These are phyloP conservation scores for Coniella vitis DNA, from an alignment of 2,329 filamentous ascomycete species.

Conservation along the genomic window DNA sequence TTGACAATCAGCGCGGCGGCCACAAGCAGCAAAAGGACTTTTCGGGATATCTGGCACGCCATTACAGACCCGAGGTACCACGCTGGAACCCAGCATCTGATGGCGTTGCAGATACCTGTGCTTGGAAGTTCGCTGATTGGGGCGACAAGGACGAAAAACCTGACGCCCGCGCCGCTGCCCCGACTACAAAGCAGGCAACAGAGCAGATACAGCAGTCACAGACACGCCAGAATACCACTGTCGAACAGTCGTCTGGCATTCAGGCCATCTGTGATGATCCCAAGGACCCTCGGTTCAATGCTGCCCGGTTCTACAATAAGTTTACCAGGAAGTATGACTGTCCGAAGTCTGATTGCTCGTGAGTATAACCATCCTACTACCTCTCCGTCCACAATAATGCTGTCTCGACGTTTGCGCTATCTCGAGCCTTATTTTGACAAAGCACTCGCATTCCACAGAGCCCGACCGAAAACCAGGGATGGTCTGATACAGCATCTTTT, in stretches of 20 bases:
- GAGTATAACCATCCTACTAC: slow-evolving; percentile 21
- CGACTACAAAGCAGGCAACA: slow-evolving; percentile 17
- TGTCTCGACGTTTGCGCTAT: not conserved
- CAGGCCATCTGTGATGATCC: slow-evolving; percentile 34
- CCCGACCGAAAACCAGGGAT: slow-evolving; percentile 13
- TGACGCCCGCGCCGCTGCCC: slow-evolving; percentile 21
- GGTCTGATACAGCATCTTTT: slow-evolving; percentile 37
- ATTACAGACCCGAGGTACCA: not conserved
- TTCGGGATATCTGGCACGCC: slow-evolving; percentile 1
- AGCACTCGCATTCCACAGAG: no score
- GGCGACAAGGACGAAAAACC: slow-evolving; percentile 13
- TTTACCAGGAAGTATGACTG: slow-evolving; percentile 43
- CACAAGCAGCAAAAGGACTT: slow-evolving; percentile 5
- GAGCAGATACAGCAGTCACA: slow-evolving; percentile 15
- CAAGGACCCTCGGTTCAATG: slow-evolving; percentile 37
- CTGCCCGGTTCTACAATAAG: slow-evolving; percentile 37
- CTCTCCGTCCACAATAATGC: no score
- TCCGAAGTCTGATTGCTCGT: slow-evolving; percentile 45
- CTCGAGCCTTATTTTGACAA: no score
- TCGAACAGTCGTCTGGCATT: not conserved
- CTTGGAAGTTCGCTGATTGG: slow-evolving; percentile 15
- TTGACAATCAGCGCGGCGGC: slow-evolving; percentile 1
- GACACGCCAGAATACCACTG: not conserved
- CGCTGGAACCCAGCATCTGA: not conserved
- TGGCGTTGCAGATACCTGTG: slow-evolving; percentile 10